These are phyloP conservation scores for Salix brachista DNA, from an alignment of 345 rosid species.

Conservation along the genomic window DNA sequence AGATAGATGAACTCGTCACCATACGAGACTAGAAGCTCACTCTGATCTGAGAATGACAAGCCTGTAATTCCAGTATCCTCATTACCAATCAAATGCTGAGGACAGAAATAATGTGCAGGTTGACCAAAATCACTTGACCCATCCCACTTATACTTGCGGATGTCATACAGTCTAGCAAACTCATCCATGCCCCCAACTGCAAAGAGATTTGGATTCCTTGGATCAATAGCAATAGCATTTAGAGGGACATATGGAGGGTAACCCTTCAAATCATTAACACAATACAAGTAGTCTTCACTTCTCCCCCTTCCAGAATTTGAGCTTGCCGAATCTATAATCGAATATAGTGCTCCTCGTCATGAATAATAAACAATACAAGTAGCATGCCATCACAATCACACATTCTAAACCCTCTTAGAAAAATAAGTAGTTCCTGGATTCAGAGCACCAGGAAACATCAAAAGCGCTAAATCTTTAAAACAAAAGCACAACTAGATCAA, in stretches of 20 bases:
- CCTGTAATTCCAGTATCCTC: conserved; percentile 69
- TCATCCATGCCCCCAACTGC: conserved; percentile 79
- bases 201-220: conserved; percentile 69
- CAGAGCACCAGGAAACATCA: not conserved
- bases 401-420: not conserved
- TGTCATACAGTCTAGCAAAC: conserved; percentile 78
- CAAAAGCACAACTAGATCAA: not conserved
- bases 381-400: not conserved
- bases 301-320: conserved; percentile 55
- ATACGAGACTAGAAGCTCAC: conserved; percentile 87
- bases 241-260: conserved; percentile 39
- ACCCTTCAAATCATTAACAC: conserved; percentile 34
- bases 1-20: conserved; percentile 73
- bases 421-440: not conserved
- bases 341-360: not conserved
- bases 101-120: conserved; percentile 65
- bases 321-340: conserved; percentile 72
- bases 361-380: not conserved
- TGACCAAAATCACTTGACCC: conserved; percentile 49
- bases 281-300: conserved; percentile 51
- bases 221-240: conserved; percentile 75
- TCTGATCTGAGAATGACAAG: conserved; percentile 80
- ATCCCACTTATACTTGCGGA: conserved; percentile 62
- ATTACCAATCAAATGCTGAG: conserved; percentile 63
- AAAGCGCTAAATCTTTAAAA: not conserved